phyloP scores from a whole-genome alignment of 2,329 filamentous ascomycete genomes.

The Periconia sp. region DNA sequence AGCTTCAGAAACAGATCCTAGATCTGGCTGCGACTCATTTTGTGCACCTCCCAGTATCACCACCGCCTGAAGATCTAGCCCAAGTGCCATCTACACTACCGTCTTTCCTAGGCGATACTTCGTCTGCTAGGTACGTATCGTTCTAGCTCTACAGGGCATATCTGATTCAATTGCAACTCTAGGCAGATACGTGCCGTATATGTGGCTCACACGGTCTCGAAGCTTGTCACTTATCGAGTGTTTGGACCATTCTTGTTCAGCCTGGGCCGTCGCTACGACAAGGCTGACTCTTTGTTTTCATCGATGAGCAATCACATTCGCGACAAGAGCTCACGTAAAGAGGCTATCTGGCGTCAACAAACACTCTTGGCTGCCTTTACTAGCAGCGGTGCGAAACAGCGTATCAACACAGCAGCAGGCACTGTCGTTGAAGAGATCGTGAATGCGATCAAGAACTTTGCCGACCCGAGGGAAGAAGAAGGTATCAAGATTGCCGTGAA shows the following conservation, averaged over 20 bases:
- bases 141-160: not conserved
- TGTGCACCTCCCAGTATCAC: constrained; percentile 57
- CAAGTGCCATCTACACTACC: constrained; percentile 61
- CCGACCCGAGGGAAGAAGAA: constrained; percentile 58
- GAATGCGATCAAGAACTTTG: constrained; percentile 60
- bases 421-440: constrained; percentile 64
- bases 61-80: constrained; percentile 57
- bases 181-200: constrained; percentile 61
- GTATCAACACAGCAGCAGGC: constrained; percentile 61
- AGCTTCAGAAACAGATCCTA: constrained; percentile 59
- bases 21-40: constrained; percentile 60
- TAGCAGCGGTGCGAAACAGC: constrained; percentile 61
- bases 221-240: constrained; percentile 61
- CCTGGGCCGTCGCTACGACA: constrained; percentile 59
- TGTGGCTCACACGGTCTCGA: constrained; percentile 62
- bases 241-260: constrained; percentile 66
- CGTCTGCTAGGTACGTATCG: constrained; percentile 50
- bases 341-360: constrained; percentile 65
- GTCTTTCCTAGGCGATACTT: constrained; percentile 60
- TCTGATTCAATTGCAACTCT: constrained; percentile 9
- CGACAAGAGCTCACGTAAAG: constrained; percentile 61
- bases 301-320: constrained; percentile 63
- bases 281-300: constrained; percentile 62
- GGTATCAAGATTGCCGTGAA: constrained; percentile 58
- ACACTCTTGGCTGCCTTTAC: constrained; percentile 64